A percentile compares a stretch with the other conserved stretches of the same genome.
phyloP scores from a whole-genome alignment of 2,329 filamentous ascomycete species.

The Scytalidium lignicola region DNA sequence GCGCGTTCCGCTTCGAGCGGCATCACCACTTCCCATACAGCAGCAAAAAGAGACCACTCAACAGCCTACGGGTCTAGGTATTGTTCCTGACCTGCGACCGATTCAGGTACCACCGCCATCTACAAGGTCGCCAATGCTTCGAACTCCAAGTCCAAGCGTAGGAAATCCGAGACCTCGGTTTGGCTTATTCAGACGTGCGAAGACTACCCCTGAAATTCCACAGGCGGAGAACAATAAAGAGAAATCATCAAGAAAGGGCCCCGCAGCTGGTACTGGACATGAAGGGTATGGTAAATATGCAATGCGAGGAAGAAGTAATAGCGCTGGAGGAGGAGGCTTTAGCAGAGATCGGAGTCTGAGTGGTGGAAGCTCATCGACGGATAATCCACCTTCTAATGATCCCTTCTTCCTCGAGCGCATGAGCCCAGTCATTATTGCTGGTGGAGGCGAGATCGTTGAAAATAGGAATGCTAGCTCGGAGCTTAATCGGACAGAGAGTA shows the following conservation, averaged over 20 bases:
- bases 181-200: conserved; percentile 72
- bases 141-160: conserved; percentile 51
- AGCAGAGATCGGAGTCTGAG: conserved; percentile 30
- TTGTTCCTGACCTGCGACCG: conserved; percentile 23
- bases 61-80: conserved; percentile 23
- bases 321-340: conserved; percentile 43
- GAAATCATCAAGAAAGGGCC: conserved; percentile 64
- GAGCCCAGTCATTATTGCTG: conserved; percentile 62
- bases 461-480: conserved; percentile 52
- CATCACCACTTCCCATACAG: conserved; percentile 28
- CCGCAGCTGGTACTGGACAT: conserved; percentile 87
- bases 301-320: conserved; percentile 58
- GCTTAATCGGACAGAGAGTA: conserved; percentile 44
- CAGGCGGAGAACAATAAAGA: conserved; percentile 52
- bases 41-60: conserved; percentile 22
- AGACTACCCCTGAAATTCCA: conserved; percentile 49
- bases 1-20: conserved; percentile 28
- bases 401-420: conserved; percentile 57
- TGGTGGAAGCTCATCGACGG: conserved; percentile 42
- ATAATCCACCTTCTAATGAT: conserved; percentile 46
- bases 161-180: conserved; percentile 61
- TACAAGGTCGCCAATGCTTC: conserved; percentile 28
- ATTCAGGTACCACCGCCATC: conserved; percentile 13
- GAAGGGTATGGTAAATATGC: conserved; percentile 72
- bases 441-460: conserved; percentile 53